Conservation (phyloP, 2,329 filamentous ascomycete species). For the Myriosclerotinia curreyana region DNA sequence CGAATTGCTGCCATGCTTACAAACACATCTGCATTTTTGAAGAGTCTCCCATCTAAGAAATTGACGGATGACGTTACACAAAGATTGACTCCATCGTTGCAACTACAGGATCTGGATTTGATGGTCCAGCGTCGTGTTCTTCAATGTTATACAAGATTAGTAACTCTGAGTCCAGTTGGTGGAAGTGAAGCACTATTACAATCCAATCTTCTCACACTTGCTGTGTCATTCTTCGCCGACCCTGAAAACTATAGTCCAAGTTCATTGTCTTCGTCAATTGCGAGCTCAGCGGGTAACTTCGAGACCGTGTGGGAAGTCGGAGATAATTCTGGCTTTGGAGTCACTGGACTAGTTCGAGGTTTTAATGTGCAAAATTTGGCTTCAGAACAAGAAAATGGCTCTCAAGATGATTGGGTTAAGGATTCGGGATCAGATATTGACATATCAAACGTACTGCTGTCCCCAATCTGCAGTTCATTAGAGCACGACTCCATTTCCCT, state of each 20-base stretch:
- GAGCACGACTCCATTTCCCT: constrained; percentile 86
- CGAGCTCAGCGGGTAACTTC: constrained; percentile 82
- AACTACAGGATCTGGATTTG: constrained; percentile 83
- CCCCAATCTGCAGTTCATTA: constrained; percentile 75
- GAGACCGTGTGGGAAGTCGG: constrained; percentile 93
- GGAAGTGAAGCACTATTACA: constrained; percentile 84
- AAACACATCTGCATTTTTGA: constrained; percentile 87
- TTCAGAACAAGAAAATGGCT: constrained; percentile 61
- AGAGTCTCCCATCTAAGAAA: constrained; percentile 77
- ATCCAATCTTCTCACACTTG: constrained; percentile 85
- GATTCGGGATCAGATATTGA: constrained; percentile 59
- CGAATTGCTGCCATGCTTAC: constrained; percentile 92
- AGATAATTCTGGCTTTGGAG: constrained; percentile 92
- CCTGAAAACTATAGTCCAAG: constrained; percentile 83
- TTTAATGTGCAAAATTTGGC: constrained; percentile 69
- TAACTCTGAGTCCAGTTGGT: constrained; percentile 81
- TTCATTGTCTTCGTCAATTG: constrained; percentile 86
- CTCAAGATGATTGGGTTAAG: constrained; percentile 49
- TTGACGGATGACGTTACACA: constrained; percentile 83
- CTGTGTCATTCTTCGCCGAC: constrained; percentile 88
- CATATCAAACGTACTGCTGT: constrained; percentile 60
- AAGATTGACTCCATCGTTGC: constrained; percentile 77
- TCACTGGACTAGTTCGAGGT: constrained; percentile 78
- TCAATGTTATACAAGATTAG: constrained; percentile 89
- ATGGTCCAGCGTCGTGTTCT: constrained; percentile 92